Base-by-base conservation (phyloP, 2,329 filamentous ascomycete species). In the Colletotrichum nymphaeae region DNA sequence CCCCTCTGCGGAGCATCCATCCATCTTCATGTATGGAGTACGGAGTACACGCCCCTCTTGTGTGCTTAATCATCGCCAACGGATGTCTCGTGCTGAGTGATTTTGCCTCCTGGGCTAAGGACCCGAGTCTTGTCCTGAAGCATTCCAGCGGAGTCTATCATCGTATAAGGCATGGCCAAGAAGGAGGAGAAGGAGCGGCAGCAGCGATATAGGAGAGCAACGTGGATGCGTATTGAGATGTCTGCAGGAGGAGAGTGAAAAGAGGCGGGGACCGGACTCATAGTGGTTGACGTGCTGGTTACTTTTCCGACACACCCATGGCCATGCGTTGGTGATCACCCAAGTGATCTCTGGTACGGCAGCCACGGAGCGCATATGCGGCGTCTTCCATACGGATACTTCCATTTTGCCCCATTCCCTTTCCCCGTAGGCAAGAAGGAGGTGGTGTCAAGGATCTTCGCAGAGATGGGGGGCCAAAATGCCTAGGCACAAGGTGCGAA, bases 321-420 rank as follows among this genome's bases (percentile, higher is more conserved):
- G 46, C 56, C 55, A 73, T 73, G 70, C 70, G 60, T 46, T 60
- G 68, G 57, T 74, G 68, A 74, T 74, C 72, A 67, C 55, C 72
- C 56, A 74, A 74, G 68, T 74, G 72, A 74, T 74, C 72, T 74
- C 63, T 74, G 67, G 57, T 71, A 72, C 72, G 63, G 70, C 70
- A 69, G 58, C 19, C 63, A 72, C 66, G 65, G 66, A 52, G 69
- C 69, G 69, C 69, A 73, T 69, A 60, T 73, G 70, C 59, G 66
- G 66, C 63, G 11, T 57, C n/a, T 46, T 42, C 63, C 62, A 59
- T 53, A 46, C 57, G 46, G 42, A 32, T 53, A 52, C 49, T 57
- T 62, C 37, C 30, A 30, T 28, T 49, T 37, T 37, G 35, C 9
- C 57, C 35, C 46, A 30, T 28, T n/a, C 14, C 49, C 28, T 35